Percentiles rank a stretch among this genome's conserved stretches.
Conservation (phyloP, 306 rosid species). For the Lupinus albus region DNA sequence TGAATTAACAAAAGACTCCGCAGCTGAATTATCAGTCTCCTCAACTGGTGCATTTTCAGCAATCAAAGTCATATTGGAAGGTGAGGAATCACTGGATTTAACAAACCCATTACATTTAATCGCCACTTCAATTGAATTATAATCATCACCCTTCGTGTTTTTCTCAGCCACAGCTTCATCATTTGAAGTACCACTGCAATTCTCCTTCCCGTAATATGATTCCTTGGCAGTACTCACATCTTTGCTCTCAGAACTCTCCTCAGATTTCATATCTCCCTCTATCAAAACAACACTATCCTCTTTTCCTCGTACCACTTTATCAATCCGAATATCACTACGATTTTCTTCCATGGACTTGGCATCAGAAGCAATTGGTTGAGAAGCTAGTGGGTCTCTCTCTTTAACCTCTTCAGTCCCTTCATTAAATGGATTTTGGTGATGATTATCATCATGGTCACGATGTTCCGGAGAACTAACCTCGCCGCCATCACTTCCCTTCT, state of each 20-base stretch:
- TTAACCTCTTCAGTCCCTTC: conserved; percentile 45
- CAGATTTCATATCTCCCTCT: conserved; percentile 48
- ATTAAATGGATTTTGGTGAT: conserved; percentile 39
- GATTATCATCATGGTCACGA: conserved; percentile 45
- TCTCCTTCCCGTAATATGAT: conserved; percentile 36
- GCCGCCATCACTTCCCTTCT: conserved; percentile 61
- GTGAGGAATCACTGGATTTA: conserved; percentile 39
- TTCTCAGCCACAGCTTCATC: conserved; percentile 48
- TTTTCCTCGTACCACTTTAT: conserved; percentile 33
- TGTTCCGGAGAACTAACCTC: conserved; percentile 49
- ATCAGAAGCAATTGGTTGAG: conserved; percentile 40
- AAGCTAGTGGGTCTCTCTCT: conserved; percentile 42
- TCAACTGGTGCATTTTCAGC: conserved; percentile 36
- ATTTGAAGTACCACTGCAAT: conserved; percentile 49
- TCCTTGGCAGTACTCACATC: conserved; percentile 42
- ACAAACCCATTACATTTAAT: conserved; percentile 34
- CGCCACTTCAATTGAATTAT: not conserved
- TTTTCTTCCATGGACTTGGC: conserved; percentile 46
- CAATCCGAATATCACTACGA: conserved; percentile 38
- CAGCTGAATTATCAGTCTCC: conserved; percentile 39
- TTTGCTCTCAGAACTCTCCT: conserved; percentile 46
- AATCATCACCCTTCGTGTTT: conserved; percentile 41
- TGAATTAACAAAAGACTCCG: conserved; percentile 40
- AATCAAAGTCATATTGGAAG: conserved; percentile 25
- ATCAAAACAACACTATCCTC: conserved; percentile 39